Evolutionary conservation across 805 yeast genomes (phyloP), one percentile per base, ranked within the genome.

Genomic region (Metschnikowia borealis): DNA sequence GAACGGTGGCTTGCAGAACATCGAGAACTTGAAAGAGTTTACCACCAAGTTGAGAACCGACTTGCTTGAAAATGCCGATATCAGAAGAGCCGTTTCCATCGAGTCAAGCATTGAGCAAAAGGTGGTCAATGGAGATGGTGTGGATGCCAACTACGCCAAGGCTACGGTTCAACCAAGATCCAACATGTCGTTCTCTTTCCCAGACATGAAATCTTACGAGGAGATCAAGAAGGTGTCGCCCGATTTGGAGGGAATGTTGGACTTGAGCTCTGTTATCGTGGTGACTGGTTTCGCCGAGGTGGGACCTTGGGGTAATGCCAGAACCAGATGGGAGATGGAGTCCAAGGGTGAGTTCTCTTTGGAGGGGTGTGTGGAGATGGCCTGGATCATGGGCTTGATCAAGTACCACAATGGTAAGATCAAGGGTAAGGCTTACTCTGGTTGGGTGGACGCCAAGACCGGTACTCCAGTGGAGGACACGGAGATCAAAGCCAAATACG

Each of bases 261-360:
- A 94, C 67, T 83, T 92, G 66, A 97, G 91, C 67, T 82, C 83
- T 59, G 94, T 90, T 52, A 81, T 92, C 59, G 99, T 94, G 57
- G 92, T 94, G 53, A 92, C 99, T 43, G 99, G 99, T 74, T 94
- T 92, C 77, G 78, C 97, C 56, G 99, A 94, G 75, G 98, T 94
- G 61, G 95, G 97, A 67, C 99, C 99, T 64, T 95, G 97, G 96
- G 99, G 99, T 82, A 90, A 91, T 69, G 75, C 99, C 36, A 87
- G 98, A 81, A 94, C 99, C 50, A 84, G 99, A 80, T 94, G 99
- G 99, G 98, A 94, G 74, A 94, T 94, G 96, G 99, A 94, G 76
- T 89, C 97, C 42, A 60, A 70, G 54, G 99, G 99, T 64, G 89
- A 87, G 66, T 94, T 94, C 74, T 91, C 97, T 8, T 77, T 94